Evolutionary conservation across 768 basidiomycete species (phyloP), one percentile per base, ranked within the genome.

Genomic region (Amanita rimosa): DNA sequence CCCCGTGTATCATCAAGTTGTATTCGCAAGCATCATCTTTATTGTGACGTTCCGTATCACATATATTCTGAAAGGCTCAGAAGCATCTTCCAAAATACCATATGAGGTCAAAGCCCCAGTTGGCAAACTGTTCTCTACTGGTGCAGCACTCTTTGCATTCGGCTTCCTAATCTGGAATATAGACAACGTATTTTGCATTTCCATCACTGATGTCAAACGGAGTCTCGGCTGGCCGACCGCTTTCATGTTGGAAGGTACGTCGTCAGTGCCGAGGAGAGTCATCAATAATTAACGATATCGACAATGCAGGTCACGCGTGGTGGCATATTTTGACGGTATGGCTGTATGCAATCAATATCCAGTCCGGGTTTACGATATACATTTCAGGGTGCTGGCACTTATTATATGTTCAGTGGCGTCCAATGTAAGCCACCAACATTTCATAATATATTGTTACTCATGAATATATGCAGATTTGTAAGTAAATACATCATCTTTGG

Each of bases 111-210:
- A 72, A 53, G 33, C 54, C 1, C 55, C 55, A 2, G 73, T 81
- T 34, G 61, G 60, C 8, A 67, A 61, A 31, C 54, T 79, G 9
- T 79, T 84, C 60, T 59, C 62, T 24, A 69, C 61, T 1, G 87
- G 87, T 19, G 69, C 75, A 6, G 62, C 56, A 1, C 63, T 74
- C 7, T 89, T 88, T 57, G 66, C 70, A 0, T 56, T 78, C 5
- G 87, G 83, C 0, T 89, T 88, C 59, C 60, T 78, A 10, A 65
- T 87, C 19, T 89, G 85, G 86, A 91, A 89, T 58, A 53, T 89
- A 53, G 87, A 91, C 60, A 89, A 88, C 55, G 69, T 83, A 7
- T 87, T 82, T 55, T 91, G 87, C 58, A 67, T 68, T 45, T 61
- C 62, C 13, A 55, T 85, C 41, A 83, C 79, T 7, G 50, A 56